phyloP scores from a whole-genome alignment of 2,329 filamentous ascomycete species.

The Exophiala oligosperma region DNA sequence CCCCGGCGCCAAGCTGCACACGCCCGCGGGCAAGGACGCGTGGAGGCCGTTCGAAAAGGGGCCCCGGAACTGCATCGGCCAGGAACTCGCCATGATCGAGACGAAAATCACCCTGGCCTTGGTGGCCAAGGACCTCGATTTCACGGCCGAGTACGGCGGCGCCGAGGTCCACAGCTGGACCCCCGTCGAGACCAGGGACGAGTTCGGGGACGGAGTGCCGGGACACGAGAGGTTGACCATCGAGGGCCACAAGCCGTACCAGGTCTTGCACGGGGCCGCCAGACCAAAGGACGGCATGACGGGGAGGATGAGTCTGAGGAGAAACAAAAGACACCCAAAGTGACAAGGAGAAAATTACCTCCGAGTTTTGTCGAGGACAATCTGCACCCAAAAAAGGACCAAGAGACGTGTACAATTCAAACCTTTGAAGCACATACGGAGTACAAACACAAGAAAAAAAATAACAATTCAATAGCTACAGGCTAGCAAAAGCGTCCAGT shows the following conservation, averaged over 20 bases:
- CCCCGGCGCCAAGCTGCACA: conserved; percentile 35
- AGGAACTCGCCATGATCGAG: conserved; percentile 57
- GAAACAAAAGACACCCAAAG: not conserved
- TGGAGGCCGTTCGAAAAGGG: conserved; percentile 60
- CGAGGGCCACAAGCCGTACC: conserved; percentile 25
- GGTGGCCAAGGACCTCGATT: conserved; percentile 52
- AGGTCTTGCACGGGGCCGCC: conserved; percentile 20
- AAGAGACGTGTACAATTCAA: too few relatives aligned
- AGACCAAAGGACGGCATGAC: conserved; percentile 23
- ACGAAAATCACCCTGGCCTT: conserved; percentile 52
- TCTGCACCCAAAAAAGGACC: too few relatives aligned
- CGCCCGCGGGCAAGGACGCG: conserved; percentile 42
- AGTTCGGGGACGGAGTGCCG: conserved; percentile 8
- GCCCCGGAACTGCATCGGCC: conserved; percentile 57
- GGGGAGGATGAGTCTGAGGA: conserved; percentile 21
- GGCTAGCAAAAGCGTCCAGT: too few relatives aligned
- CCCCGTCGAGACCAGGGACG: conserved; percentile 17
- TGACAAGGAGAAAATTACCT: too few relatives aligned
- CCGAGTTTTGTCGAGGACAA: too few relatives aligned
- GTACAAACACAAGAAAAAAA: too few relatives aligned
- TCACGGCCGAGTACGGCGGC: conserved; percentile 42
- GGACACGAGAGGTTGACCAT: conserved; percentile 15
- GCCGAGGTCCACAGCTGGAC: conserved; percentile 22
- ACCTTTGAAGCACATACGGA: too few relatives aligned
- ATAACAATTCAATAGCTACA: too few relatives aligned